A percentile compares a stretch with the other conserved stretches of the same genome.
Conservation (phyloP, 768 basidiomycete species). For the Tephrocybe sp. region DNA sequence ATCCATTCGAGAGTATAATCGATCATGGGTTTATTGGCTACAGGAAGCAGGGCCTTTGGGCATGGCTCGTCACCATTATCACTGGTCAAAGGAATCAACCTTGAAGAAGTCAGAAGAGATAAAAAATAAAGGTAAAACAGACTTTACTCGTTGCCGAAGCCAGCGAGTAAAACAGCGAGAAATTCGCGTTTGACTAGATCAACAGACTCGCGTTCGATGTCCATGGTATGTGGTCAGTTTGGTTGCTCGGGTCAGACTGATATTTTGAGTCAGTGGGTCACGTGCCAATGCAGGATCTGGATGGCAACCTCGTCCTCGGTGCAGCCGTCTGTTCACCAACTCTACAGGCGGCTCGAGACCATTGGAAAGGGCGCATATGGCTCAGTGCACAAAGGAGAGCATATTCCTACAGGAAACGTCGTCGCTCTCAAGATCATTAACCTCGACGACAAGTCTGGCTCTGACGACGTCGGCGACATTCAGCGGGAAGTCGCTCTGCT, state of each 20-base stretch:
- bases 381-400: conserved; percentile 88
- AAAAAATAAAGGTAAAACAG: conserved; percentile 1
- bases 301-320: conserved; percentile 27
- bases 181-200: conserved; percentile 71
- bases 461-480: conserved; percentile 93
- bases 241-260: background rate
- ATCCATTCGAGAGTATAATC: conserved; percentile 85
- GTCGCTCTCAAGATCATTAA: conserved; percentile 99
- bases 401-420: conserved; percentile 79
- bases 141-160: conserved; percentile 83
- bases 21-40: conserved; percentile 86
- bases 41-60: conserved; percentile 84
- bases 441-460: conserved; percentile 81
- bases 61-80: conserved; percentile 79
- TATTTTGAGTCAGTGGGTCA: conserved; percentile 9
- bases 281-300: conserved; percentile 8
- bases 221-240: conserved; percentile 40
- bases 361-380: conserved; percentile 96
- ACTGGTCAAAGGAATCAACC: conserved; percentile 70
- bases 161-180: conserved; percentile 83
- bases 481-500: conserved; percentile 94
- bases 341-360: conserved; percentile 86
- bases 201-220: conserved; percentile 55
- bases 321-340: conserved; percentile 68
- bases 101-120: conserved; percentile 28